Base-by-base conservation (phyloP, 768 basidiomycete genomes). In the Russula brevipes region DNA sequence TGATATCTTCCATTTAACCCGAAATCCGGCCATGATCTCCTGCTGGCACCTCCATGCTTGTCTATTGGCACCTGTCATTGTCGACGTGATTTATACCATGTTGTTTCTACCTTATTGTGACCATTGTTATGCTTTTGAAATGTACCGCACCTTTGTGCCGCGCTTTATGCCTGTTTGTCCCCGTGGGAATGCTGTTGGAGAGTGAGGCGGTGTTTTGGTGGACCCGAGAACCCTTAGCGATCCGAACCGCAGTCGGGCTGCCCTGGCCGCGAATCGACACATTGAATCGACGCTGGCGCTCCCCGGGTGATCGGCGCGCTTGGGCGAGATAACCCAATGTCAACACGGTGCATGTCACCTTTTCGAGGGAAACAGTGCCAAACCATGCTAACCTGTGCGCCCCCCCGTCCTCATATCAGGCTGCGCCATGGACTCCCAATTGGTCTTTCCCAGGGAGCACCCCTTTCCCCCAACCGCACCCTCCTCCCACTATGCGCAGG, bases 291-390 rank as follows among this genome's bases (percentile, higher is more conserved):
- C 24, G 24, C 24, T 24, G 47, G 19, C 11, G 14, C 24, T 31
- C 17, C 16, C 54, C 54, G 54, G 41, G 39, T 42, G 54, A 54
- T 54, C 30, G 54, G 54, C 39, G 54, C 41, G 31, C 33, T 54
- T 17, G 10, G 12, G 30, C 11, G 39, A 39, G 24, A 24, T 24
- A 24, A 24, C 24, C 24, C 24, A 24, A 24, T 24, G 24, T 24
- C 24, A 24, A 24, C 24, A 24, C 24, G 24, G 24, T 24, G 24
- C 24, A 24, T 24, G 24, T 24, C 24, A 24, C 24, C 24, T 24
- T 24, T 24, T 24, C 24, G 24, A 30, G 24, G 24, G 9, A 30
- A 8, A 1, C 7, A 4, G 8, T 17, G 41, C 33, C 50, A 35
- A 36, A 35, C 30, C 31, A 24, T 33, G 14, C 17, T 12, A 11